phyloP scores from a whole-genome alignment of 23 red algal species.

The Chondrus crispus region DNA sequence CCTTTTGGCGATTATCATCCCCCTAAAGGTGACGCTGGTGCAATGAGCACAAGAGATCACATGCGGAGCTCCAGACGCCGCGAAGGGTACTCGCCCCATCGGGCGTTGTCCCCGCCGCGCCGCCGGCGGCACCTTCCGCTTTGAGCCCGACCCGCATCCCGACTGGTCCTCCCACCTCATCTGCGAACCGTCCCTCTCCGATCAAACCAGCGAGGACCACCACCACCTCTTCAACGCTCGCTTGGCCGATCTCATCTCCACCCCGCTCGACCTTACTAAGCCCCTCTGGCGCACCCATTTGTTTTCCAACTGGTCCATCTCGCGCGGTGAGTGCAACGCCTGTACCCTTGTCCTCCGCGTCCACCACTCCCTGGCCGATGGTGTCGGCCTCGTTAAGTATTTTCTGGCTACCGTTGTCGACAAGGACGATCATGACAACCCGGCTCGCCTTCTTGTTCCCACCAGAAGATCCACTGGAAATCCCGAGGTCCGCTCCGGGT shows the following conservation, averaged over 20 bases:
- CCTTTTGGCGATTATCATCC: too few species aligned
- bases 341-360: constrained; percentile 38
- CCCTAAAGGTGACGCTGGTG: too few species aligned
- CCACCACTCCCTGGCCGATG: constrained; percentile 45
- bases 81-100: too few species aligned
- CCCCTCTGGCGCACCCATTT: constrained; percentile 35
- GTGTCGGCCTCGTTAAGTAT: constrained; percentile 50
- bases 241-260: constrained; percentile 27
- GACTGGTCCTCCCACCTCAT: neutral
- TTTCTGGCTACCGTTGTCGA: constrained; percentile 35
- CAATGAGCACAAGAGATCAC: too few species aligned
- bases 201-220: constrained; percentile 12
- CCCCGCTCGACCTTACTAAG: neutral
- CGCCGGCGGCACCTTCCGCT: neutral
- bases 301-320: constrained; percentile 18
- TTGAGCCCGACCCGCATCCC: neutral
- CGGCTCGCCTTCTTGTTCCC: neutral
- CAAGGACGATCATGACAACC: neutral
- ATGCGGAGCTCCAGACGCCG: too few species aligned
- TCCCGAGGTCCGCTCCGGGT: neutral
- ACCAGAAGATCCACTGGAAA: neutral
- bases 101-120: neutral
- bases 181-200: neutral
- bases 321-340: neutral
- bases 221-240: neutral